Evolutionary conservation across 768 basidiomycete species (phyloP), one percentile per base, ranked within the genome.

Genomic region (Termitomyces sp.): DNA sequence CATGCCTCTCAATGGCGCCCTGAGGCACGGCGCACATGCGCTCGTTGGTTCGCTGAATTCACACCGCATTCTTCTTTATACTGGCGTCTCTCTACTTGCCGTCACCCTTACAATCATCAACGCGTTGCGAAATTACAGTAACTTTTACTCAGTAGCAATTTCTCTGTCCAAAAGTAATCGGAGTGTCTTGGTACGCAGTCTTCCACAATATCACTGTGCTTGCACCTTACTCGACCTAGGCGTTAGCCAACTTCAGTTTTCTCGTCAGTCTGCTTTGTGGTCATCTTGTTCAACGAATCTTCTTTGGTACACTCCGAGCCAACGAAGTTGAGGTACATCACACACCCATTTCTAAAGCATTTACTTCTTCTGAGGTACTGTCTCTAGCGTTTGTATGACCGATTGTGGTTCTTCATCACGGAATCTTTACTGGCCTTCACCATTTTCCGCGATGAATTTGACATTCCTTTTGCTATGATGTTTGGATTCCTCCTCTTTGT

Each of bases 381-480:
- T 54, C 17, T 42, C 28, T 44, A 99, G 96, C 88, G 95, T 30
- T 78, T 99, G 1, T 97, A 98, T 69, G 96, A 98, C 68, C 82
- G 92, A 61, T 82, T 93, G 31, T 98, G 97, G 96, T 94, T 95
- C 75, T 97, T 97, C 73, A 82, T 98, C 50, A 98, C 97, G 1
- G 97, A 99, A 69, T 95, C 93, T 7, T 77, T 99, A 37, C 76
- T 99, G 50, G 96, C 97, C 0, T 89, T 98, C 68, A 97, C 97
- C 37, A 98, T 98, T 62, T 99, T 99, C 73, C 82, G 94, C 57
- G 92, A 95, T 70, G 92, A 94, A 70, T 94, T 96, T 68, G 92
- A 95, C 70, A 81, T 87, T n/a, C 83, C 86, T 3, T 98, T 98
- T 68, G 88, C 88, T 45, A 74, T 94, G 62, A 93, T 96, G 87